These are phyloP conservation scores for Pittosporum tobira DNA, from an alignment of 129 eudicot genomes.

Conservation along the genomic window DNA sequence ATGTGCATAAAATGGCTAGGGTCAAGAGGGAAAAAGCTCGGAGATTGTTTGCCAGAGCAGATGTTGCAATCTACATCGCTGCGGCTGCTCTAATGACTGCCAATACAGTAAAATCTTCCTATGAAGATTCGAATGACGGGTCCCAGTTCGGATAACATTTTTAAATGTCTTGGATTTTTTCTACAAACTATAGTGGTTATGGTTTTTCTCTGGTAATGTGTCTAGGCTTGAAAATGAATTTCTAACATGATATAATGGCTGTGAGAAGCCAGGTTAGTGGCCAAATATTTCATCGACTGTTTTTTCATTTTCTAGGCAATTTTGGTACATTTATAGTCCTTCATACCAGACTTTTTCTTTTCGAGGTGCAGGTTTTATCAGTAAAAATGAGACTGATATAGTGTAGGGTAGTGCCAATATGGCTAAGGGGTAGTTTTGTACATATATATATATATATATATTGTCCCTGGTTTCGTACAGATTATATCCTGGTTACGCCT, in stretches of 20 bases:
- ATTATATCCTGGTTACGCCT: background rate
- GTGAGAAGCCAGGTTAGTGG: conserved; percentile 5
- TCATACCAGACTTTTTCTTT: too few species aligned
- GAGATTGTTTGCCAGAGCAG: conserved; percentile 71
- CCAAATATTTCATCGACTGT: background rate
- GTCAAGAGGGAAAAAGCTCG: conserved; percentile 69
- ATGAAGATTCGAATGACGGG: conserved; percentile 10
- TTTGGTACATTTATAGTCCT: conserved; percentile 17
- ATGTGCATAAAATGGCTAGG: conserved; percentile 58
- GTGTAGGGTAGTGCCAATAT: conserved; percentile 16
- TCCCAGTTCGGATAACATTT: background rate
- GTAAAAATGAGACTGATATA: background rate
- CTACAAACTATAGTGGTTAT: conserved; percentile 2
- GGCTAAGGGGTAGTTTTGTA: conserved; percentile 24
- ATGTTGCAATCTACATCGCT: conserved; percentile 74
- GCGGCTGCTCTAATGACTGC: conserved; percentile 70
- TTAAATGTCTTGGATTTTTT: background rate
- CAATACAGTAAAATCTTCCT: conserved; percentile 59
- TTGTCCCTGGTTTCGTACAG: background rate
- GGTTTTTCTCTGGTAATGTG: background rate
- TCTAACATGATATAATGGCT: conserved; percentile 1
- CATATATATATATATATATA: too few species aligned
- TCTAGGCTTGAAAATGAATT: conserved; percentile 5
- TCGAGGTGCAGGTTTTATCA: too few species aligned
- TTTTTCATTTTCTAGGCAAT: conserved; percentile 6